phyloP scores from a whole-genome alignment of 1,139 yeast genomes.

The Taphrina betulina region DNA sequence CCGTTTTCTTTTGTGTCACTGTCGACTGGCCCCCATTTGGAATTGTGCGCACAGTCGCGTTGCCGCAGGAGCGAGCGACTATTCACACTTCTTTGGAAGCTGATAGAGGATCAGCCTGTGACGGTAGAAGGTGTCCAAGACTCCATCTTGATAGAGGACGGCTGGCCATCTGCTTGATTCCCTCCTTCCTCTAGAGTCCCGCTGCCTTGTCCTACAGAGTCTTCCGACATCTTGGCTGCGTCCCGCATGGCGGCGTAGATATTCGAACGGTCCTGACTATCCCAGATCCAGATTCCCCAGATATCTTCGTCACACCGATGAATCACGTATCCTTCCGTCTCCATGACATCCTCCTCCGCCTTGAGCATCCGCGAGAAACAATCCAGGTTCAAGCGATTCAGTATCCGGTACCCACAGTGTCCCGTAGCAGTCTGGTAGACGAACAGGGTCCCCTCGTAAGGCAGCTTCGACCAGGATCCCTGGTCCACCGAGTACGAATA shows the following conservation, averaged over 20 bases:
- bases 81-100: no score
- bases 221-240: constrained; percentile 7
- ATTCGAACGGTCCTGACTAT: constrained; percentile 19
- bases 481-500: constrained; percentile 23
- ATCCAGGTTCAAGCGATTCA: constrained; percentile 24
- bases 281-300: constrained; percentile 33
- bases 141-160: background rate
- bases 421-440: constrained; percentile 19
- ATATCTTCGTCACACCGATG: constrained; percentile 25
- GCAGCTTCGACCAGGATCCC: constrained; percentile 22
- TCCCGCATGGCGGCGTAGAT: constrained; percentile 20
- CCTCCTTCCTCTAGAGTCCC: no score
- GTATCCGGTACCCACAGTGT: constrained; percentile 20
- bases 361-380: constrained; percentile 19
- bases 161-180: no score
- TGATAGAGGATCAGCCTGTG: no score
- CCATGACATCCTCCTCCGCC: constrained; percentile 23
- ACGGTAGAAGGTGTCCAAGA: constrained; percentile 10
- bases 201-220: no score
- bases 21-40: no score
- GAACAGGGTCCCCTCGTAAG: constrained; percentile 27
- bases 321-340: constrained; percentile 30
- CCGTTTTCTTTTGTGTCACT: no score
- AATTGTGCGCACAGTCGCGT: no score
- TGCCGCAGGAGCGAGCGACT: no score